Conservation (phyloP, 108 stramenopile species). For the Stephanodiscus minutulus region DNA sequence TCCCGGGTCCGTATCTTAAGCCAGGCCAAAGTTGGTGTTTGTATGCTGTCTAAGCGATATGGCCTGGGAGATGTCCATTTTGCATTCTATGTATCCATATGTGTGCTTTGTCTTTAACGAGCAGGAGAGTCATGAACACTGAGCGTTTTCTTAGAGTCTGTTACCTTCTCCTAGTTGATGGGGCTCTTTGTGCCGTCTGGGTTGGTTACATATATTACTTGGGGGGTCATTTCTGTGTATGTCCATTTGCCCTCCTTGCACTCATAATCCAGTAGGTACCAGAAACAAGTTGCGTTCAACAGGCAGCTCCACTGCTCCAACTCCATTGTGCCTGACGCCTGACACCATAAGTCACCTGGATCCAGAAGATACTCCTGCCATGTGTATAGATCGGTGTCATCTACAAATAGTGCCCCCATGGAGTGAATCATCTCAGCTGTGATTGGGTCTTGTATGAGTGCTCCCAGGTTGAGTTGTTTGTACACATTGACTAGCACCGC, state of each 20-base stretch:
- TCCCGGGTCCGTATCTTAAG: too few relatives aligned
- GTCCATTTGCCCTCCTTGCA: neutral
- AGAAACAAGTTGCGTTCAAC: neutral
- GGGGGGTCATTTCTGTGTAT: neutral
- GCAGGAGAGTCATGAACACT: neutral
- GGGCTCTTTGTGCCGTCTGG: neutral
- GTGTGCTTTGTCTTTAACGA: neutral
- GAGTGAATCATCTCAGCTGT: neutral
- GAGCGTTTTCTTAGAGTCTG: neutral
- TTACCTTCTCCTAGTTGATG: neutral
- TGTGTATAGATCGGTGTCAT: conserved; percentile 4
- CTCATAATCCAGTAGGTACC: too few relatives aligned
- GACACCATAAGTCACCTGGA: too few relatives aligned
- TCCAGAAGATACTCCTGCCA: neutral
- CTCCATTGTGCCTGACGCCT: too few relatives aligned
- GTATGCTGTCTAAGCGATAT: too few relatives aligned
- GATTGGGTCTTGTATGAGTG: neutral
- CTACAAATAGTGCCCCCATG: neutral
- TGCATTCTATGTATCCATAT: neutral
- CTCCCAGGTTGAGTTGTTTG: neutral
- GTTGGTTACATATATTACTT: neutral
- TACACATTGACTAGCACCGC: too few relatives aligned
- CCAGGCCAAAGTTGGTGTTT: too few relatives aligned
- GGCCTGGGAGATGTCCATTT: neutral
- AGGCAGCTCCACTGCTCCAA: neutral